Conservation (phyloP, 2,329 filamentous ascomycete genomes). For the Claviceps fusiformis region DNA sequence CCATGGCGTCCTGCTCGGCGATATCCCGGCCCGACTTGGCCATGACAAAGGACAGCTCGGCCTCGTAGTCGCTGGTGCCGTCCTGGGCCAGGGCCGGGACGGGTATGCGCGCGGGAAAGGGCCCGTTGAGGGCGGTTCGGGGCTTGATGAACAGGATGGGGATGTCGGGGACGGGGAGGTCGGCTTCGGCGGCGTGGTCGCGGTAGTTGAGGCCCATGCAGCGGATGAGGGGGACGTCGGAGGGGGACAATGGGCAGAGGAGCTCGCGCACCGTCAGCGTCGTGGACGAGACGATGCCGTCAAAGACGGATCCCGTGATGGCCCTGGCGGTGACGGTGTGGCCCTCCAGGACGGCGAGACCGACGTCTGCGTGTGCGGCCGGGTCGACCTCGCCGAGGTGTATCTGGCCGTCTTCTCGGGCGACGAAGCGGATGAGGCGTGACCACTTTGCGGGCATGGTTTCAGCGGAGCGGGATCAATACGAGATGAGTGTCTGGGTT, state of each 20-base stretch:
- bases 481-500: too few species aligned
- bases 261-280: slow-evolving; percentile 8
- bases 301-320: slow-evolving; percentile 1
- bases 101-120: slow-evolving; percentile 16
- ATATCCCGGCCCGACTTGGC: slow-evolving; percentile 28
- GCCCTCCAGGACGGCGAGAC: slow-evolving; percentile 1
- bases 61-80: slow-evolving; percentile 26
- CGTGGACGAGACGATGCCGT: not conserved
- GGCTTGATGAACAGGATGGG: slow-evolving; percentile 27
- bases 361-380: slow-evolving; percentile 14
- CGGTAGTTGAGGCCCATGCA: slow-evolving; percentile 33
- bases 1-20: slow-evolving; percentile 20
- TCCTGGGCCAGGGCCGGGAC: slow-evolving; percentile 14
- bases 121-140: slow-evolving; percentile 20
- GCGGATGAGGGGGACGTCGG: slow-evolving; percentile 26
- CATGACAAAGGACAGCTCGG: slow-evolving; percentile 25
- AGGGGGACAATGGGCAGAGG: slow-evolving; percentile 20
- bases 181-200: slow-evolving; percentile 25
- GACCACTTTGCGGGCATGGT: slow-evolving; percentile 10
- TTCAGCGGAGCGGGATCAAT: too few species aligned
- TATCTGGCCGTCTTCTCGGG: slow-evolving; percentile 24
- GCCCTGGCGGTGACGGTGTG: not conserved
- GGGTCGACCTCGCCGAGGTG: slow-evolving; percentile 25
- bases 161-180: slow-evolving; percentile 21
- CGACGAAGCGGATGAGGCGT: slow-evolving; percentile 27